Evolutionary conservation across 106 monocot genomes (phyloP), one percentile per base, ranked within the genome.

Genomic region (Xerophyta viscosa): DNA sequence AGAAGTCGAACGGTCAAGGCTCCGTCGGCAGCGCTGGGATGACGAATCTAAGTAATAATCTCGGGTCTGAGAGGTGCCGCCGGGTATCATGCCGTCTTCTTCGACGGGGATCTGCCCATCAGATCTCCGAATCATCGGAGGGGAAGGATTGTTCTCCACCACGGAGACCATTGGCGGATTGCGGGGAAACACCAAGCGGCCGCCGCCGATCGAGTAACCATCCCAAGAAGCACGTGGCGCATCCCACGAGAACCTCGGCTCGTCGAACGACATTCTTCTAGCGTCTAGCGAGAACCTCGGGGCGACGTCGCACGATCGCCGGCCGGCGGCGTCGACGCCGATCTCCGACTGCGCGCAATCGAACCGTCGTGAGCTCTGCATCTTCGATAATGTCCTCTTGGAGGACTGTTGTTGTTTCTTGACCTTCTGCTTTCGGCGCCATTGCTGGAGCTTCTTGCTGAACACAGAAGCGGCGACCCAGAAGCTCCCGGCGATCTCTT

Each of bases 41-140:
- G 89, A 74, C 12, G 80, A 64, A 37, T 85, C 75, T 0, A 54
- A 63, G 53, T 94, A 94, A 67, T 88, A 96, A 43, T 96, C 85
- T 37, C 70, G 54, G 0, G 94, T 81, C 66, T 96, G 94, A 10
- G 51, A 21, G 1, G 76, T 57, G 4, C 84, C 73, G 4, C 94
- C 94, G 0, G 94, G 94, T 20, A 57, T 48, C 9, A 31, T 4
- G 18, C 42, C 37, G 37, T 89, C 89, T 59, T 83, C 92, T 56
- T 89, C 96, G 0, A 98, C 96, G 12, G 89, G 96, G 23, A 98
- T 98, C 51, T 74, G 63, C 20, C 81, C 79, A 48, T 98, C 96
- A 2, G 78, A 74, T 30, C 96, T 67, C 70, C 78, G 70, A 24
- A 96, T 71, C 3, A 29, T 29, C 4, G n/a, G n/a, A n/a, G 68